Evolutionary conservation across 2,329 filamentous ascomycete species (phyloP).

Genomic region (Aspergillus alliaceus): DNA sequence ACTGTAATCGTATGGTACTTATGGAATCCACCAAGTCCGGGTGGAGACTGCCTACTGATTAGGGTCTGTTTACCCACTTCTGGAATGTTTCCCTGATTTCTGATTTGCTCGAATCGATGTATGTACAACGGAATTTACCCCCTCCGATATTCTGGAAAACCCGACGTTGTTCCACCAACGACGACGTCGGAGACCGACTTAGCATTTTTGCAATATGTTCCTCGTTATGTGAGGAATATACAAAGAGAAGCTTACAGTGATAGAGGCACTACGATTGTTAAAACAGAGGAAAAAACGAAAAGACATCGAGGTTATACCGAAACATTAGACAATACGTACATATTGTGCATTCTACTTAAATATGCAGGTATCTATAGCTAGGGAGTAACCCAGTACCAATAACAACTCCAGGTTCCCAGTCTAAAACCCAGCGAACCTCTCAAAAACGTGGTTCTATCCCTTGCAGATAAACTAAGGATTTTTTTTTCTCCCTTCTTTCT

Average conservation of each 20-base stretch:
- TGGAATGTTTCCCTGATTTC: background rate
- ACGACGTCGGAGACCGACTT: background rate
- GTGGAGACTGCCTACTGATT: too few species aligned
- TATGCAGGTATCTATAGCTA: background rate
- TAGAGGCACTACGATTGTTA: background rate
- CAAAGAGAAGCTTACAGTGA: too few species aligned
- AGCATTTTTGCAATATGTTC: too few species aligned
- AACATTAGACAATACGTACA: background rate
- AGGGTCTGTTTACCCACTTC: too few species aligned
- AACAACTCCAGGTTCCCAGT: background rate
- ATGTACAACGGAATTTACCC: background rate
- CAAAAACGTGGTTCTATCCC: constrained; percentile 10
- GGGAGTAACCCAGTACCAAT: background rate
- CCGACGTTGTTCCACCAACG: background rate
- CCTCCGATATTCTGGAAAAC: constrained; percentile 2
- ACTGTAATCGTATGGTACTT: background rate
- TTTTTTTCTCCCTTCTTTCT: background rate
- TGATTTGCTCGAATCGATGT: background rate
- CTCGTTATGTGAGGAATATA: too few species aligned
- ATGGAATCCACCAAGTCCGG: background rate
- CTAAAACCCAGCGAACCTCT: constrained; percentile 1
- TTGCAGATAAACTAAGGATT: background rate
- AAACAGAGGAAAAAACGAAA: background rate
- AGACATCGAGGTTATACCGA: background rate
- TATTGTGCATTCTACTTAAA: background rate